Base-by-base conservation (phyloP, 1,284 basidiomycete genomes). In the Chiua sp. region DNA sequence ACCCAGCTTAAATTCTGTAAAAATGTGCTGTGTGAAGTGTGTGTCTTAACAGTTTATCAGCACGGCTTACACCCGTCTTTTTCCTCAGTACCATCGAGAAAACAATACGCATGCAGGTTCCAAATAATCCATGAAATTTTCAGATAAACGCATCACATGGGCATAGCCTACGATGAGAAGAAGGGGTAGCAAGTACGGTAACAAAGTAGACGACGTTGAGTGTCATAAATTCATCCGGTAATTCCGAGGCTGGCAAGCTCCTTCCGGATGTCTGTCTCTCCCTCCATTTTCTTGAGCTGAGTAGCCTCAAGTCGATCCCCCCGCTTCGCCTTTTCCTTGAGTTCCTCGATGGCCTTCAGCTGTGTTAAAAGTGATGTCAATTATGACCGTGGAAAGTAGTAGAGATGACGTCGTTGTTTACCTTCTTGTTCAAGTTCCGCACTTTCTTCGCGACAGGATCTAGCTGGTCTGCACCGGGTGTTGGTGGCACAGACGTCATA, bases 271-370 rank as follows among this genome's bases (percentile, higher is more conserved):
- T 92, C 90, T 10, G 75, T 83, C 78, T 98, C 95, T 11, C 88
- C 88, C 47, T 96, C 93, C 68, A 98, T 97, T 85, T 98, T 98
- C 82, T 93, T 92, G 66, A 97, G 76, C 78, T 98, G 96, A 28
- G 96, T 98, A 61, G 89, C 90, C 77, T 98, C 96, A 48, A 98
- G 82, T 59, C 90, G 85, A 75, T 98, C 96, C 2, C 96, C 96
- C 51, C 90, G 86, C 69, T 86, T 88, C 30, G 87, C 84, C 77
- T 94, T 93, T 69, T 94, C 91, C 80, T 98, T 98, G 57, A 98
- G 85, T 70, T 98, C 96, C 39, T 97, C 94, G 67, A 98, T 98
- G 16, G 94, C 96, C 76, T 97, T 97, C 69, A 98, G 83, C 93
- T 97, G 65, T 23, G 33, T 3, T 7, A 39, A 22, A 30, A 13